phyloP scores from a whole-genome alignment of 1,139 yeast species.

The Diutina neorugosa region DNA sequence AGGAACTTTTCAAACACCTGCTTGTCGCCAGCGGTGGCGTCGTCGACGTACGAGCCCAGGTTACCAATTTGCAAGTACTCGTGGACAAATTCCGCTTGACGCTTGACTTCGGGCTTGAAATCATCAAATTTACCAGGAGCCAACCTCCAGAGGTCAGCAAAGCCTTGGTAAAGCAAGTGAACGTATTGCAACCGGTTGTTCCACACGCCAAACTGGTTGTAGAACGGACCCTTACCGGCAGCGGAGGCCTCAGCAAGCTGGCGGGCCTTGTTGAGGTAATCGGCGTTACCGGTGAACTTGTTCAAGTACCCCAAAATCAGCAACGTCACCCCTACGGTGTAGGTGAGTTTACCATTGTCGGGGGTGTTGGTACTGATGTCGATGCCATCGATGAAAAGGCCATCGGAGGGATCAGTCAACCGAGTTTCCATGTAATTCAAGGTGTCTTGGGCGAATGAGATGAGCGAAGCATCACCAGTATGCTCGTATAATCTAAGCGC shows the following conservation, averaged over 20 bases:
- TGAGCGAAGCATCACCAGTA: neutral
- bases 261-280: conserved; percentile 11
- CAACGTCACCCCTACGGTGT: conserved; percentile 24
- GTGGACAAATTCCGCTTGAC: conserved; percentile 15
- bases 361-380: conserved; percentile 11
- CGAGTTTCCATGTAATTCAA: conserved; percentile 16
- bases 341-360: conserved; percentile 24
- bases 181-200: conserved; percentile 12
- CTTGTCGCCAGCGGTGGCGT: conserved; percentile 9
- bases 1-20: conserved; percentile 8
- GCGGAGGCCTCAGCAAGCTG: conserved; percentile 12
- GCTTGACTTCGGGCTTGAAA: conserved; percentile 11
- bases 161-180: neutral
- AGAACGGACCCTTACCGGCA: conserved; percentile 14
- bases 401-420: conserved; percentile 18
- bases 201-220: conserved; percentile 13
- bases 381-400: conserved; percentile 21
- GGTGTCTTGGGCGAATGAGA: neutral
- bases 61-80: conserved; percentile 14
- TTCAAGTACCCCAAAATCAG: conserved; percentile 19
- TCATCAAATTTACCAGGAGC: conserved; percentile 8
- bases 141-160: conserved; percentile 5
- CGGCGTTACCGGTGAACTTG: conserved; percentile 9
- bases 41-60: conserved; percentile 12
- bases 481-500: conserved; percentile 14